Evolutionary conservation across 2,329 filamentous ascomycete genomes (phyloP).

Genomic region (Neonectria faginata): DNA sequence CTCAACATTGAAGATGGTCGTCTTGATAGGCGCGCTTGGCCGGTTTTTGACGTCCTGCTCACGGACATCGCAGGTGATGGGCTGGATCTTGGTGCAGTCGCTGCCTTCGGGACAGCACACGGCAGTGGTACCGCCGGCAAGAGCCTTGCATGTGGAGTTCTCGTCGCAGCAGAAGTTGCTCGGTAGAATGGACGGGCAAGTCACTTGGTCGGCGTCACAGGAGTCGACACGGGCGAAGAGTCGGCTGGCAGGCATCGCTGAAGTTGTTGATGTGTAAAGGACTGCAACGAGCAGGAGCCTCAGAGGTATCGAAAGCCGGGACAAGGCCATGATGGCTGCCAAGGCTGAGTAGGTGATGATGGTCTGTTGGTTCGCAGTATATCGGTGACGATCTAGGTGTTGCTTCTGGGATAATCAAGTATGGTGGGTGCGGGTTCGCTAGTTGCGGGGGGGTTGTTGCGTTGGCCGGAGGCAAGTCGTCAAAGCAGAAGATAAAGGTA

Average conservation of each 20-base stretch:
- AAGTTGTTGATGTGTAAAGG: constrained; percentile 51
- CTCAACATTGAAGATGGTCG: constrained; percentile 67
- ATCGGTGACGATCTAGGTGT: neutral
- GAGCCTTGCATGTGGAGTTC: constrained; percentile 65
- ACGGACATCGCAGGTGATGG: constrained; percentile 73
- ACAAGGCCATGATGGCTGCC: constrained; percentile 33
- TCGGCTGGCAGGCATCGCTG: constrained; percentile 53
- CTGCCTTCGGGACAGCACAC: constrained; percentile 74
- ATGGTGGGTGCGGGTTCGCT: constrained; percentile 9
- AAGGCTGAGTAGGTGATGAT: constrained; percentile 7
- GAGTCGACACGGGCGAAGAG: constrained; percentile 59
- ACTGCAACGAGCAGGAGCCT: constrained; percentile 55
- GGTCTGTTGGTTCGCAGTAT: constrained; percentile 9
- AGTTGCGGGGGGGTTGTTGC: neutral
- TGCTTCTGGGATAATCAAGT: constrained; percentile 9
- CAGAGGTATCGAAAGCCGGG: constrained; percentile 41
- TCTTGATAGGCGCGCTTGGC: constrained; percentile 73
- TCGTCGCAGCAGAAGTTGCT: constrained; percentile 74
- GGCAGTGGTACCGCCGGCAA: constrained; percentile 74
- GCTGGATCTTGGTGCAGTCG: constrained; percentile 70
- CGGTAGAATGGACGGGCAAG: constrained; percentile 69
- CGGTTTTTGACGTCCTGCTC: constrained; percentile 69
- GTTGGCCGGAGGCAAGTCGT: neutral
- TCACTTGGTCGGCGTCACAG: constrained; percentile 64
- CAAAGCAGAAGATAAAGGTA: constrained; percentile 3